Base-by-base conservation (phyloP, 805 yeast genomes). In the Barnettozyma vustinii region DNA sequence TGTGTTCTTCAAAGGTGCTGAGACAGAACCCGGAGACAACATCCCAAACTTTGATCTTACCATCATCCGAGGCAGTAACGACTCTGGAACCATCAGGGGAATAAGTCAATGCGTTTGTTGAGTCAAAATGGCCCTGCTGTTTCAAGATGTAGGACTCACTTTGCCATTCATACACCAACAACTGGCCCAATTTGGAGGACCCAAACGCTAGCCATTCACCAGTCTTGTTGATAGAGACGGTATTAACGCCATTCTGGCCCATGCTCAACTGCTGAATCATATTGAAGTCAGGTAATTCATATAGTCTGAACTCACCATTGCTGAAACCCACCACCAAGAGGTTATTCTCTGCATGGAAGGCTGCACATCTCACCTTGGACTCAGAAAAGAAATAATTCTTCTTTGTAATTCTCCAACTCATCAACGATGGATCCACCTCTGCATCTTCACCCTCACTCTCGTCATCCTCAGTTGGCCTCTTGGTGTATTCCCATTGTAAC, bases 181-280 rank as follows among this genome's bases (percentile, higher is more conserved):
- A 70, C 68, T 94, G 99, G n/a, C 99, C 99, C 26, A 87, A 67
- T 61, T 82, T 83, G 32, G 89, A 70, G 0, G 97, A 90, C 5
- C 99, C 99, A 66, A 94, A 87, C 0, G 97, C 96, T 30, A 94
- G 72, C 99, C 99, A 94, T 66, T 94, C 99, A 32, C 99, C 99
- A 7, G 91, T 73, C 2, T 74, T 67, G 64, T 92, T 94, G 36
- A 94, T 77, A 10, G 81, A 67, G 3, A 94, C 92, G 2, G 90
- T 83, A 61, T 87, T 89, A 23, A 94, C 85, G 3, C 91, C 83
- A 59, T 89, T 84, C 61, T 88, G 96, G 2, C 98, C 96, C 84
- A 94, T 88, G 25, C 91, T 82, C 47, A 94, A 73, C 58, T 84
- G 94, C 66, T 94, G 99, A 19, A 94, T 72, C 65, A 87, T 64